Base-by-base conservation (phyloP, 495 filamentous ascomycete genomes). In the Podospora sp. region DNA sequence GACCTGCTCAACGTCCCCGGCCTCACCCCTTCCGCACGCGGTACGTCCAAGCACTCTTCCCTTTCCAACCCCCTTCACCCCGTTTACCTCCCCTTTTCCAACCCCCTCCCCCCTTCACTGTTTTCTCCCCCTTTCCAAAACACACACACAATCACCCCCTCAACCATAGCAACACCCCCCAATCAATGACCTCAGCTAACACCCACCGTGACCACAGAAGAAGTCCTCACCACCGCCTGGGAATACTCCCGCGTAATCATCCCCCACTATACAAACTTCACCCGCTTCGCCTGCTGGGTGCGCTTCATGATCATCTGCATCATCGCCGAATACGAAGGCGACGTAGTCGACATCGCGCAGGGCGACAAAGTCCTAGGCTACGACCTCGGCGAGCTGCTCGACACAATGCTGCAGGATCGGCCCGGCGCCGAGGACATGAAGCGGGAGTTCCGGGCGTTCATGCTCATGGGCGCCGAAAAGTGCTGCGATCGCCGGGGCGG, bases 251-350 rank as follows among this genome's bases (percentile, higher is more conserved):
- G 61, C 9, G 62, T 59, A 56, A 60, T 71, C 25, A 71, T 71
- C 9, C 69, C 69, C 9, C 6, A 4, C 18, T 71, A 59, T 36
- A 71, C 65, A 25, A 68, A 68, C 51, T 68, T 66, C 66, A 20
- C 3, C 25, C 58, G 69, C 36, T 71, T 68, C 50, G 6, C 68
- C 24, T 58, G 66, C n/a, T 71, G 68, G 29, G n/a, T 20, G 6
- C 66, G 69, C 6, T 57, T 68, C 35, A 65, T 71, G 26, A 56
- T 68, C 21, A 65, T 71, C 18, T 66, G 62, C 5, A 68, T 71
- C 58, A 51, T 71, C 20, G 65, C 69, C 21, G 69, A 71, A 57
- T 71, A 68, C 58, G 58, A 65, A 25, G 69, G 69, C n/a, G 60
- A 68, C 36, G 66, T 68, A 36, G 33, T 36, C 6, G 33, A 5